Evolutionary conservation across 2,329 filamentous ascomycete genomes (phyloP).

Genomic region (Fusarium brachygibbosum): DNA sequence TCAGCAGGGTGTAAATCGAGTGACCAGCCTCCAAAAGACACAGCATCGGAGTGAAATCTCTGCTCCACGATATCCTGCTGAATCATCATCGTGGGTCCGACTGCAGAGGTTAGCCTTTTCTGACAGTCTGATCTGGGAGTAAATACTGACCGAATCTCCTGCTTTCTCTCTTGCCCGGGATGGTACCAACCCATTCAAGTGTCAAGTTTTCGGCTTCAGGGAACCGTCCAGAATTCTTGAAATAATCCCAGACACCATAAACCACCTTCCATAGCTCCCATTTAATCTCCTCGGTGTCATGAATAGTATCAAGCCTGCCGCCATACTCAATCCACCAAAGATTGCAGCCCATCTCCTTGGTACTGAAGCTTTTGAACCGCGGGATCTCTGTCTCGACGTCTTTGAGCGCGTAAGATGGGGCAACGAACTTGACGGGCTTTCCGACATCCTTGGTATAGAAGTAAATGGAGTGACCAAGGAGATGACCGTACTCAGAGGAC

Average conservation of each 20-base stretch:
- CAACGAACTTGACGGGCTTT: constrained; percentile 18
- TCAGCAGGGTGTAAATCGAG: constrained; percentile 23
- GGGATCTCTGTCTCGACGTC: constrained; percentile 16
- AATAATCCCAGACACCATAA: constrained; percentile 30
- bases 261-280: constrained; percentile 31
- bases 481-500: constrained; percentile 21
- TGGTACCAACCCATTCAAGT: constrained; percentile 26
- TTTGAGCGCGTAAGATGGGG: constrained; percentile 18
- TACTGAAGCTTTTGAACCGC: constrained; percentile 25
- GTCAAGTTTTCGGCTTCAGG: constrained; percentile 20
- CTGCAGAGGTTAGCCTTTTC: neutral
- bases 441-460: constrained; percentile 27
- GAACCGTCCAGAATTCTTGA: constrained; percentile 22
- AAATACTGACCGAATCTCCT: constrained; percentile 14
- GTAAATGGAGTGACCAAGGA: constrained; percentile 26
- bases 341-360: constrained; percentile 21
- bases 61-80: constrained; percentile 25
- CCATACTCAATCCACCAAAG: constrained; percentile 34
- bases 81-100: constrained; percentile 20
- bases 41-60: constrained; percentile 14
- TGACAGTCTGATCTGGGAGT: accelerated
- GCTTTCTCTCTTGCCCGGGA: constrained; percentile 20
- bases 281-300: constrained; percentile 24
- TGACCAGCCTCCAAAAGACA: constrained; percentile 25
- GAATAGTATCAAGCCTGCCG: constrained; percentile 24